A percentile compares a stretch with the other conserved stretches of the same genome.
Evolutionary conservation across 345 rosid genomes (phyloP).

Genomic region (Eucalyptus caleyi): DNA sequence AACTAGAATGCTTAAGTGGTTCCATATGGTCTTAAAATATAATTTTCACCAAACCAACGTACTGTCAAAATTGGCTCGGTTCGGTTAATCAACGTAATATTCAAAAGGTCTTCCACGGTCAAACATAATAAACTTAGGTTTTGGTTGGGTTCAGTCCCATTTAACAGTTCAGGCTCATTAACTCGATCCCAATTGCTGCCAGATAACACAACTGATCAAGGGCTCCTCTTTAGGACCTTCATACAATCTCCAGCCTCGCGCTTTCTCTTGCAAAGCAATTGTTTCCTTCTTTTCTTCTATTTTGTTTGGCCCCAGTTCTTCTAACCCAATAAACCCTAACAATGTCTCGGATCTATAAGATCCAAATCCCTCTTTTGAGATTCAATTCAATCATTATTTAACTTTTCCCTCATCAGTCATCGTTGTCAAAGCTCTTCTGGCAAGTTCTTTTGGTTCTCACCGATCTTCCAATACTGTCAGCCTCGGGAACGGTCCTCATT

Average conservation of each 20-base stretch:
- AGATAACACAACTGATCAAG: no score
- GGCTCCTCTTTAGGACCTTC: background rate
- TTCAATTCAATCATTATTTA: background rate
- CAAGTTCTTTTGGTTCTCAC: background rate
- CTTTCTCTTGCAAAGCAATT: background rate
- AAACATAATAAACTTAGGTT: background rate
- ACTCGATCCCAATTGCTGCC: no score
- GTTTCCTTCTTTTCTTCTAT: background rate
- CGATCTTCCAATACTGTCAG: background rate
- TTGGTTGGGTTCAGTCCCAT: background rate
- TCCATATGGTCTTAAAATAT: background rate
- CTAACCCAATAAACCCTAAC: background rate
- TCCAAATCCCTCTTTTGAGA: background rate
- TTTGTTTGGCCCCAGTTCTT: background rate
- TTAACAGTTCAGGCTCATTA: background rate
- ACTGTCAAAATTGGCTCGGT: background rate
- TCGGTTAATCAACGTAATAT: background rate
- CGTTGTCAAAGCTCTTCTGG: background rate
- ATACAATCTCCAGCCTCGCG: background rate
- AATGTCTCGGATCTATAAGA: background rate
- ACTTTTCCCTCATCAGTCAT: background rate
- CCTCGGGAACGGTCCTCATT: background rate
- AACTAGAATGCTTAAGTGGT: no score
- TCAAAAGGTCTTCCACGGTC: background rate
- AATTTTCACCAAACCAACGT: background rate